phyloP scores from a whole-genome alignment of 176 grass and related monocot species.

The Musa schizocarpa region DNA sequence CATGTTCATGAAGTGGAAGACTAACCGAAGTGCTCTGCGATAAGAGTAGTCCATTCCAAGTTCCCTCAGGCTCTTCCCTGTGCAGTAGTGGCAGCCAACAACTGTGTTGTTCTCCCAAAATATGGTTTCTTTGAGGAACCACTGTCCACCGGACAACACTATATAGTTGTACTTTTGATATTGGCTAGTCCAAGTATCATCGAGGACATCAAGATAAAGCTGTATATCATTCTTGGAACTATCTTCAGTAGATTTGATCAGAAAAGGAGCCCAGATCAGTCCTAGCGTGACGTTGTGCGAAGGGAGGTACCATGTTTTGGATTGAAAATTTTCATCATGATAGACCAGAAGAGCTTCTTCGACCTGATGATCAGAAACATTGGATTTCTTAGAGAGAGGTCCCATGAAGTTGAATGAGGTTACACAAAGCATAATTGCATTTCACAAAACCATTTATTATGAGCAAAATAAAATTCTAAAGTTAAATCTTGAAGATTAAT shows the following conservation, averaged over 20 bases:
- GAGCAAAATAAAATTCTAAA: background rate
- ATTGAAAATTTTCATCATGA: slow-evolving; percentile 5
- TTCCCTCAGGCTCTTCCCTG: slow-evolving; percentile 49
- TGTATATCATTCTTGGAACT: slow-evolving; percentile 55
- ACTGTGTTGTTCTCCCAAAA: slow-evolving; percentile 56
- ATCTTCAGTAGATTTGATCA: slow-evolving; percentile 48
- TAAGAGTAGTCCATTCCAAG: slow-evolving; percentile 66
- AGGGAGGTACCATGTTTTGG: slow-evolving; percentile 25
- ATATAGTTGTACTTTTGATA: slow-evolving; percentile 66
- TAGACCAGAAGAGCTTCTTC: slow-evolving; percentile 17
- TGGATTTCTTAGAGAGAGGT: background rate
- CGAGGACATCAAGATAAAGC: slow-evolving; percentile 70
- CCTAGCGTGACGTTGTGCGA: slow-evolving; percentile 71
- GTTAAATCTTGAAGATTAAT: background rate
- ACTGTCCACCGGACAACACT: slow-evolving; percentile 77
- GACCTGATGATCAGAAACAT: background rate
- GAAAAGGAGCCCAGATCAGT: slow-evolving; percentile 77
- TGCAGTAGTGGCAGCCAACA: slow-evolving; percentile 69
- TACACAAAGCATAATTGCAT: background rate
- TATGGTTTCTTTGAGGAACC: slow-evolving; percentile 73
- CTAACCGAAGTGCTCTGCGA: slow-evolving; percentile 38
- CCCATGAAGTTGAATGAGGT: background rate
- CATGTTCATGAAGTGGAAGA: slow-evolving; percentile 46
- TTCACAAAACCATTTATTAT: background rate
- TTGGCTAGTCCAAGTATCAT: slow-evolving; percentile 50